Conservation (phyloP, 768 basidiomycete genomes). For the Serendipita sp. region DNA sequence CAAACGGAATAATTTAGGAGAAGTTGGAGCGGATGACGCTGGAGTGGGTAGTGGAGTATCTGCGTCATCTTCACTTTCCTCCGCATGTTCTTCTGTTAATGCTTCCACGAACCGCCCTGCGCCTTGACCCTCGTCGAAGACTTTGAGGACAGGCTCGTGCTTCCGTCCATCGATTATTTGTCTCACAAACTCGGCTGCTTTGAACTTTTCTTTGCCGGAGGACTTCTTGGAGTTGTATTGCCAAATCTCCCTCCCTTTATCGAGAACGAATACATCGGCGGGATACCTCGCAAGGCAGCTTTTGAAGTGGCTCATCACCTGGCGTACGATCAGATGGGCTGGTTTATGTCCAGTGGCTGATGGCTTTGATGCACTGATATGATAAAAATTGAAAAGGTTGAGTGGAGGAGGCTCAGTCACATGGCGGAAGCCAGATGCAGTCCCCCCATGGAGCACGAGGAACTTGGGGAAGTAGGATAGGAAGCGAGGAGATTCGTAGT, state of each 20-base stretch:
- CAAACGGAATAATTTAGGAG: slow-evolving; percentile 25
- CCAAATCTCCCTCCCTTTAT: slow-evolving; percentile 35
- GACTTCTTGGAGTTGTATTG: slow-evolving; percentile 42
- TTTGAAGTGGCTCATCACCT: slow-evolving; percentile 3
- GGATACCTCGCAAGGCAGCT: background rate
- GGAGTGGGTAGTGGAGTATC: slow-evolving; percentile 7
- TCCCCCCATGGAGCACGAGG: slow-evolving; percentile 29
- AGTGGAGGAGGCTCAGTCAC: slow-evolving; percentile 27
- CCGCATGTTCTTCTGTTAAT: slow-evolving; percentile 21
- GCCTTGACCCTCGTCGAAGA: slow-evolving; percentile 35
- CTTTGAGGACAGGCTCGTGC: slow-evolving; percentile 8
- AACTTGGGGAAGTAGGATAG: slow-evolving; percentile 35
- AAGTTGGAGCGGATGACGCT: slow-evolving; percentile 9
- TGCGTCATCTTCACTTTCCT: slow-evolving; percentile 10
- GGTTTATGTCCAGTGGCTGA: slow-evolving; percentile 1
- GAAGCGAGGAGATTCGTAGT: slow-evolving; percentile 35
- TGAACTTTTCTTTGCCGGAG: slow-evolving; percentile 39
- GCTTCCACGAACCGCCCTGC: slow-evolving; percentile 31
- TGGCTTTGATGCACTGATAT: slow-evolving; percentile 22
- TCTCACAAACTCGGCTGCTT: slow-evolving; percentile 43
- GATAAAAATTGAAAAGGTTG: slow-evolving; percentile 33
- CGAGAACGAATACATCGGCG: slow-evolving; percentile 40
- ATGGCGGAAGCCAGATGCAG: slow-evolving; percentile 36
- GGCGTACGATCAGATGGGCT: slow-evolving; percentile 8
- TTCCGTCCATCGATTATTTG: slow-evolving; percentile 26